These are phyloP conservation scores for Pilatotrama ljubarskyi DNA, from an alignment of 768 basidiomycete species.

Conservation along the genomic window DNA sequence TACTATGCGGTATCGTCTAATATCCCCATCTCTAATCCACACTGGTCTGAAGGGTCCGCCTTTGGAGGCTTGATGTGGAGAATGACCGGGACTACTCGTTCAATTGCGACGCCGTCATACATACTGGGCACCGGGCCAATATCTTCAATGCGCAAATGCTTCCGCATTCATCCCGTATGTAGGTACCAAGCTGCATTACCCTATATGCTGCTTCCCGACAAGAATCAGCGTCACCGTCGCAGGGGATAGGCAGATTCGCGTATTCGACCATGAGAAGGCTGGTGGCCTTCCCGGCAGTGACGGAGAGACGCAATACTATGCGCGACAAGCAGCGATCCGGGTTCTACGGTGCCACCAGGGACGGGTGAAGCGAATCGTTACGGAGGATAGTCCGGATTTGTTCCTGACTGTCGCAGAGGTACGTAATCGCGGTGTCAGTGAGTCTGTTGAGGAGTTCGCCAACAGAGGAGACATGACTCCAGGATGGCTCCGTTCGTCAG, in stretches of 20 bases:
- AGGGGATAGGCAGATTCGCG: constrained; percentile 72
- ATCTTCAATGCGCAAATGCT: constrained; percentile 86
- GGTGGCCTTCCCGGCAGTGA: constrained; percentile 36
- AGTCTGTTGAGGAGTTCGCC: too few species aligned
- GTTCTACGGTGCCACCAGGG: constrained; percentile 68
- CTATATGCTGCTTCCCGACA: not conserved
- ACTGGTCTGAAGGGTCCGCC: constrained; percentile 52
- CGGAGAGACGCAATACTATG: constrained; percentile 46
- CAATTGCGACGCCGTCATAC: constrained; percentile 63
- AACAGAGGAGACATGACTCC: not conserved
- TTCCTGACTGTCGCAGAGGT: constrained; percentile 85
- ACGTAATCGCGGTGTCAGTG: too few species aligned
- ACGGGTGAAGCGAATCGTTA: constrained; percentile 77
- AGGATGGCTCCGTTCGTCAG: constrained; percentile 88
- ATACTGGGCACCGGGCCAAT: constrained; percentile 79
- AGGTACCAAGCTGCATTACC: constrained; percentile 30
- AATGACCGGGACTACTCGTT: constrained; percentile 60
- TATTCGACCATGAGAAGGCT: constrained; percentile 64
- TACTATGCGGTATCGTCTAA: not conserved
- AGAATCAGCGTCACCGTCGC: constrained; percentile 64
- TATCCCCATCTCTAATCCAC: not conserved
- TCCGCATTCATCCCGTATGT: constrained; percentile 79
- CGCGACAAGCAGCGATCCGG: constrained; percentile 49
- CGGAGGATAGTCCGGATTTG: constrained; percentile 73
- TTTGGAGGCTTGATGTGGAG: constrained; percentile 69